Evolutionary conservation across 495 filamentous ascomycete genomes (phyloP).

Genomic region (Neurospora sublineolata): DNA sequence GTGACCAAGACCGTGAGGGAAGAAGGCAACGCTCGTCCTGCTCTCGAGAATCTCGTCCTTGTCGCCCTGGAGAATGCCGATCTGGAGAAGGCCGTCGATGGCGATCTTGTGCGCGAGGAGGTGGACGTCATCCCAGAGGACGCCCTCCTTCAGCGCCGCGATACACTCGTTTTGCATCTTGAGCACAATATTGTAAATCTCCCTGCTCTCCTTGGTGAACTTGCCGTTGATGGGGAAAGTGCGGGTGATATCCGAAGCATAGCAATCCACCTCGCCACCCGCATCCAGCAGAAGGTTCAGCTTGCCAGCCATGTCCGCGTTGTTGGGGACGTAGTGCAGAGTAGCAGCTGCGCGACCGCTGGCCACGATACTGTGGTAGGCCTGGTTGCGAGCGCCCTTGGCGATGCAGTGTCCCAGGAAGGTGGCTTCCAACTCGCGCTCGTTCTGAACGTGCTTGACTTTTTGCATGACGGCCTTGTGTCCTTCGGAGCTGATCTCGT

Average conservation of each 20-base stretch:
- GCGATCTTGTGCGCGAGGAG: slow-evolving; percentile 66
- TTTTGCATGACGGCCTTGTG: slow-evolving; percentile 60
- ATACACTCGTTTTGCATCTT: slow-evolving; percentile 75
- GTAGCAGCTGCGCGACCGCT: slow-evolving; percentile 67
- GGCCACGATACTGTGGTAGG: slow-evolving; percentile 79
- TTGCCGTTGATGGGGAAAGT: slow-evolving; percentile 72
- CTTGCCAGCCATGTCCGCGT: slow-evolving; percentile 54
- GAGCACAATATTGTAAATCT: slow-evolving; percentile 78
- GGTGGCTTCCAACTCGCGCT: slow-evolving; percentile 69
- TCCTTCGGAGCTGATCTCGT: slow-evolving; percentile 63
- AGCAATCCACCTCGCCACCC: slow-evolving; percentile 67
- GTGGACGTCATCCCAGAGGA: slow-evolving; percentile 80
- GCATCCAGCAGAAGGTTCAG: slow-evolving; percentile 74
- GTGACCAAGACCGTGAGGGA: slow-evolving; percentile 86
- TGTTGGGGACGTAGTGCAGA: slow-evolving; percentile 77
- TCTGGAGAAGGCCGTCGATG: slow-evolving; percentile 61
- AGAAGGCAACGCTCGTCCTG: slow-evolving; percentile 74
- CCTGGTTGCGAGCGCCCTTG: slow-evolving; percentile 61
- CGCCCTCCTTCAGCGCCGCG: slow-evolving; percentile 58
- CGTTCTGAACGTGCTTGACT: slow-evolving; percentile 56
- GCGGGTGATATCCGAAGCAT: slow-evolving; percentile 83
- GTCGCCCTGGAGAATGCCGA: slow-evolving; percentile 64
- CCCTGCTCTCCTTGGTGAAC: slow-evolving; percentile 58
- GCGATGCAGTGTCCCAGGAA: slow-evolving; percentile 69
- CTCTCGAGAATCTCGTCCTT: slow-evolving; percentile 60